Evolutionary conservation across 495 filamentous ascomycete species (phyloP), one percentile per base, ranked within the genome.

Genomic region (Pyrenopolyporus hunteri): DNA sequence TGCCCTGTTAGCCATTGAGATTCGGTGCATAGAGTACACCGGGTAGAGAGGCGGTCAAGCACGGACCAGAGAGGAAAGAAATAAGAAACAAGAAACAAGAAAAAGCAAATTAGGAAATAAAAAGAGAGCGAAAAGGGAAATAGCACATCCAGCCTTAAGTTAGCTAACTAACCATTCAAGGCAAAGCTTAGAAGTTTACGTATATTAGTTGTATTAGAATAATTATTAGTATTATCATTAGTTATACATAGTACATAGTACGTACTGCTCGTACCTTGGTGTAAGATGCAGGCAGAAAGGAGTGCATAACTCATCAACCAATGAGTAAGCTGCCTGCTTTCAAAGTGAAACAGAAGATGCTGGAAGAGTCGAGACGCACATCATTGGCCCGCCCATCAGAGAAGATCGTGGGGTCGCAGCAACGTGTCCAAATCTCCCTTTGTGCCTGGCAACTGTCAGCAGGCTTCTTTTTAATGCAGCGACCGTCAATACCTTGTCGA

Each of bases 291-390:
- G 63, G 59, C 49, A 62, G 53, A 67, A 67, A 67, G 64, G 64
- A 67, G 64, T 67, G 64, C 64, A 67, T 63, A 42, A 47, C 13
- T 53, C 22, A 36, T 53, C 36, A 52, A 42, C 67, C 67, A 72
- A 70, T 70, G 54, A 65, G 39, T 25, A 32, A n/a, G 19, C 29
- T 42, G n/a, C 17, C 35, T 53, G 20, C 31, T 7, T 37, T 19
- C 43, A 23, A 67, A 56, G 60, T 72, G 67, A 72, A 70, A 72
- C 69, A 35, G 67, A 71, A 70, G 57, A 50, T 64, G 60, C 66
- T 71, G 60, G 69, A 71, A 71, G 58, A 65, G 59, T 59, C 56
- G 51, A 57, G 59, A 59, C 46, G 32, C 43, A 14, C 32, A 45
- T 53, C 47, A 69, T 70, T 71, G 69, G 67, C 20, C n/a, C 20